Conservation (phyloP, 2,329 filamentous ascomycete species). For the Cladosporium phlei region DNA sequence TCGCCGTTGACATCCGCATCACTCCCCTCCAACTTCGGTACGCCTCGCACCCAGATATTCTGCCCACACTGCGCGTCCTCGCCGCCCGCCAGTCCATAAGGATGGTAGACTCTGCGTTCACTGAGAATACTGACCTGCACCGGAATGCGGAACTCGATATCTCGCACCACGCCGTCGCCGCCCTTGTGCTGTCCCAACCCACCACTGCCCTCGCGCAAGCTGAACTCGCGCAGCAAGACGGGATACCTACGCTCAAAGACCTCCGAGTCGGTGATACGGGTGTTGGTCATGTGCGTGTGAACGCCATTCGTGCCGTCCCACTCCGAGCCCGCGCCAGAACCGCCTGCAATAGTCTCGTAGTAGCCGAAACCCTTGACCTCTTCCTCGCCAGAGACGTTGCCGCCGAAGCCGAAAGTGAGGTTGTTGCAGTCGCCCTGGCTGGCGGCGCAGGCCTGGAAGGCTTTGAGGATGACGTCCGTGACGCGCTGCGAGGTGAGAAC, state of each 20-base stretch:
- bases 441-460: constrained; percentile 74
- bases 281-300: constrained; percentile 86
- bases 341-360: constrained; percentile 80
- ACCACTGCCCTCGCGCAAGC: constrained; percentile 57
- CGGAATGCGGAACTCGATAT: constrained; percentile 75
- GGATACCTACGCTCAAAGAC: constrained; percentile 74
- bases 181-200: constrained; percentile 63
- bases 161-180: constrained; percentile 71
- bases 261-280: constrained; percentile 74
- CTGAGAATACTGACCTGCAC: constrained; percentile 75
- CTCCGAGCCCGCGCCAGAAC: constrained; percentile 64
- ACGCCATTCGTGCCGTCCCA: constrained; percentile 73
- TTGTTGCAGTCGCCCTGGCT: constrained; percentile 80
- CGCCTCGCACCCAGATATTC: constrained; percentile 80
- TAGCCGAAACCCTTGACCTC: constrained; percentile 76
- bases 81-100: constrained; percentile 80
- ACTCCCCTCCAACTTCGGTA: constrained; percentile 38
- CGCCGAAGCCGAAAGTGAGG: constrained; percentile 76
- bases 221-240: constrained; percentile 67
- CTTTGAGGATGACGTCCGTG: constrained; percentile 76
- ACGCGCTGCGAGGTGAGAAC: constrained; percentile 74
- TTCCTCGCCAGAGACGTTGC: constrained; percentile 54
- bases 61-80: constrained; percentile 72
- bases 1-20: constrained; percentile 24
- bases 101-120: constrained; percentile 69